Percentiles rank a stretch among this genome's conserved stretches.
phyloP scores from a whole-genome alignment of 2,329 filamentous ascomycete genomes.

The Trichoderma guizhouense region DNA sequence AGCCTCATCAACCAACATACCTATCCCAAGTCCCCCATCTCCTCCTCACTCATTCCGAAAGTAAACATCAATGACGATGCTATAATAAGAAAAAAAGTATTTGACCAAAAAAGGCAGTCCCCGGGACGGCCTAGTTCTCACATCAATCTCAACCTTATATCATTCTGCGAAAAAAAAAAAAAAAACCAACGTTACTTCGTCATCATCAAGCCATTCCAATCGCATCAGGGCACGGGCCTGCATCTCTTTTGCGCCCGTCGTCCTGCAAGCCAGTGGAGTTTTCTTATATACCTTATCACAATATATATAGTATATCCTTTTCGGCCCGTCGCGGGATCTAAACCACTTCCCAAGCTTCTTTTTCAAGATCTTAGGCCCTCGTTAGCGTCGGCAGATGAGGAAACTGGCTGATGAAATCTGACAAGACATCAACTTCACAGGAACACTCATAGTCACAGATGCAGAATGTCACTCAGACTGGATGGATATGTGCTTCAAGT shows the following conservation, averaged over 20 bases:
- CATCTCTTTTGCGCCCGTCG: neutral
- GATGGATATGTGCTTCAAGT: neutral
- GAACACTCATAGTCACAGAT: neutral
- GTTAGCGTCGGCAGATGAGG: neutral
- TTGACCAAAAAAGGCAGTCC: neutral
- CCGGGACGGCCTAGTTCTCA: neutral
- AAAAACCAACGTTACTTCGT: neutral
- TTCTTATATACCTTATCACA: neutral
- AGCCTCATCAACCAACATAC: neutral
- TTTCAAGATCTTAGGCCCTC: neutral
- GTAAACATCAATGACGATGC: neutral
- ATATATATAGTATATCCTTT: neutral
- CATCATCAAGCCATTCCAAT: neutral
- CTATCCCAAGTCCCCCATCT: neutral
- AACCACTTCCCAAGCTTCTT: neutral
- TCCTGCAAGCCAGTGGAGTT: neutral
- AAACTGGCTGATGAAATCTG: neutral
- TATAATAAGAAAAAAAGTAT: neutral
- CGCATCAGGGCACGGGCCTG: neutral
- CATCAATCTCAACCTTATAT: neutral
- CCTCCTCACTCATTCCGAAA: neutral
- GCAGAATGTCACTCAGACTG: neutral
- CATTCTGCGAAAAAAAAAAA: too few relatives aligned
- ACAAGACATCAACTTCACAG: neutral
- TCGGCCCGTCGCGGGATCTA: slow-evolving; percentile 6